phyloP scores from a whole-genome alignment of 768 basidiomycete species.

The Tylopilus intermedius region DNA sequence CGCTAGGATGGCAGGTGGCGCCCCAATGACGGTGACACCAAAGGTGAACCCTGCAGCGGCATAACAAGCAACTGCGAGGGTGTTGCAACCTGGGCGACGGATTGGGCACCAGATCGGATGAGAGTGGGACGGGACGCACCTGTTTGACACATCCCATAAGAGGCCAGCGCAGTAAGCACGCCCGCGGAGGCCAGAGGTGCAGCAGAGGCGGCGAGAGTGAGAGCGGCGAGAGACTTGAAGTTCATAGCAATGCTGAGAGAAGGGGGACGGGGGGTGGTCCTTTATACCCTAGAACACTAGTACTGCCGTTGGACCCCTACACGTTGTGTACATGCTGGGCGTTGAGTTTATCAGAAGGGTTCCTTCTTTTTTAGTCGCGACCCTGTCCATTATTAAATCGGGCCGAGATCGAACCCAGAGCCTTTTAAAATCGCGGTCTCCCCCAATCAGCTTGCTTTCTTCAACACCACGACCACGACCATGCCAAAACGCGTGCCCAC shows the following conservation, averaged over 20 bases:
- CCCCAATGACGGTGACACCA: conserved; percentile 17
- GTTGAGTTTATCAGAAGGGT: background rate
- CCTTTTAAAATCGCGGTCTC: background rate
- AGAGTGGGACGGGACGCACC: conserved; percentile 1
- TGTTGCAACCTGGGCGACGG: conserved; percentile 22
- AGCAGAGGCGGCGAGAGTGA: conserved; percentile 15
- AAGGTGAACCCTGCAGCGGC: conserved; percentile 22
- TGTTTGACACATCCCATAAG: conserved; percentile 23
- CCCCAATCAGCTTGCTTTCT: background rate
- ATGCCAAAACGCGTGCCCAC: conserved; percentile 42
- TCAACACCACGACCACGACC: conserved; percentile 5
- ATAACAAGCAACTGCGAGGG: conserved; percentile 20
- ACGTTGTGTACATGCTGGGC: background rate
- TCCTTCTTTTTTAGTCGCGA: background rate
- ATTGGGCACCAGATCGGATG: background rate
- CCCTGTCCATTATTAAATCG: background rate
- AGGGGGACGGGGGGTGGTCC: background rate
- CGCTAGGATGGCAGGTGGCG: conserved; percentile 18
- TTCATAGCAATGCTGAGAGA: conserved; percentile 17
- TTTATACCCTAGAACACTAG: background rate
- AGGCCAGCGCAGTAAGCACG: conserved; percentile 2
- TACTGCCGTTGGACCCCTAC: no score
- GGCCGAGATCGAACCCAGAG: no score
- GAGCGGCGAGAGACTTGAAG: conserved; percentile 15
- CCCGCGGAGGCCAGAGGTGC: conserved; percentile 15